phyloP scores from a whole-genome alignment of 768 basidiomycete genomes.

The Panaeolus papilionaceus region DNA sequence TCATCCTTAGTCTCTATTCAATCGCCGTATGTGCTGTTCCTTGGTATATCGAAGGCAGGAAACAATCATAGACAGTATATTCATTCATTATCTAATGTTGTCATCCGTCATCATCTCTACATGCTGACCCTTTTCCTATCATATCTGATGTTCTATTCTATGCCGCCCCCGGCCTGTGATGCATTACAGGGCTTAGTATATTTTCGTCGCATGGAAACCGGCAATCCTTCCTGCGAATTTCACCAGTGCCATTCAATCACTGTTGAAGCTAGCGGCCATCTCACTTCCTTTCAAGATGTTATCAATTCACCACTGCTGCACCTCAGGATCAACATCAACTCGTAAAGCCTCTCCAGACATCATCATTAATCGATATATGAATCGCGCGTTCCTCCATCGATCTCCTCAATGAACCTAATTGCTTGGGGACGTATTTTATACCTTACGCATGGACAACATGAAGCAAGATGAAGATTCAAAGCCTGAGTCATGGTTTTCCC shows the following conservation, averaged over 20 bases:
- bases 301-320: background rate
- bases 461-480: too few relatives aligned
- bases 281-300: background rate
- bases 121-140: background rate
- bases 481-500: too few relatives aligned
- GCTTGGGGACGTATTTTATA: too few relatives aligned
- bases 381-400: background rate
- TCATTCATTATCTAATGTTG: background rate
- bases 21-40: constrained; percentile 63
- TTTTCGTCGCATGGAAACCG: background rate
- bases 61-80: background rate
- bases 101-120: background rate
- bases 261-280: background rate
- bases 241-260: background rate
- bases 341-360: background rate
- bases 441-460: too few relatives aligned
- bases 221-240: background rate
- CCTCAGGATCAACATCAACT: background rate
- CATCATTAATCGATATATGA: background rate
- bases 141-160: background rate
- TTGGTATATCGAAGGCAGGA: constrained; percentile 47
- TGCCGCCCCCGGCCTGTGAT: background rate
- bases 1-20: constrained; percentile 67
- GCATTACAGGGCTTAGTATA: background rate
- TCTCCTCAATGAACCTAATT: too few relatives aligned